Evolutionary conservation across 164 flowering plant genomes (phyloP).

Genomic region (Annona cherimola): DNA sequence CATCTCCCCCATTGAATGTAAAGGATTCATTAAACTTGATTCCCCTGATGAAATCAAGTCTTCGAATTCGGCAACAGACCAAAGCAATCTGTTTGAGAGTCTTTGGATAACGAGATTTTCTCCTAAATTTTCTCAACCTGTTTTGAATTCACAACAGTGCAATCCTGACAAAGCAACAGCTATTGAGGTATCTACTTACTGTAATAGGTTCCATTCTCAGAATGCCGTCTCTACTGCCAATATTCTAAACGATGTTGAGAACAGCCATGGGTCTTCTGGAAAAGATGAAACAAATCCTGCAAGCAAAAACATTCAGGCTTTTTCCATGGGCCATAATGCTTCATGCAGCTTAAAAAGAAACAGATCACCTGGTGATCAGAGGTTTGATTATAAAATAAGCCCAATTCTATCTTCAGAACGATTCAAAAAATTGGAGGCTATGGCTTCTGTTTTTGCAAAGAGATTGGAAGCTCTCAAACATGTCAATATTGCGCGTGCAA

Average conservation of each 20-base stretch:
- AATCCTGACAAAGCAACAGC: conserved; percentile 7
- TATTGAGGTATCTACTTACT: conserved; percentile 16
- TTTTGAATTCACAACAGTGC: conserved; percentile 15
- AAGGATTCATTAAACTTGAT: conserved; percentile 12
- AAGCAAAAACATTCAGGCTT: conserved; percentile 15
- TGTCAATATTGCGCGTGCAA: conserved; percentile 30
- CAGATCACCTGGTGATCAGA: conserved; percentile 19
- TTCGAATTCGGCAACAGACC: conserved; percentile 10
- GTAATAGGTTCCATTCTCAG: conserved; percentile 11
- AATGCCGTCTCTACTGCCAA: conserved; percentile 14
- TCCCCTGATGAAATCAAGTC: conserved; percentile 11
- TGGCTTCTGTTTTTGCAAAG: conserved; percentile 68
- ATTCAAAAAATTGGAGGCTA: conserved; percentile 43
- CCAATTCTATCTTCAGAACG: conserved; percentile 27
- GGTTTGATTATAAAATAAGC: conserved; percentile 17
- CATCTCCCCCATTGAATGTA: conserved; percentile 24
- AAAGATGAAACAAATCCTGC: conserved; percentile 14
- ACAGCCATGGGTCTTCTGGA: conserved; percentile 11
- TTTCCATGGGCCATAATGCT: conserved; percentile 13
- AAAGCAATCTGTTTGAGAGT: conserved; percentile 31
- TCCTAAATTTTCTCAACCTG: conserved; percentile 24
- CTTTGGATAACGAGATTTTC: conserved; percentile 70
- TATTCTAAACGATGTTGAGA: conserved; percentile 18
- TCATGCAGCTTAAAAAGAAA: conserved; percentile 23
- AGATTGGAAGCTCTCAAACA: conserved; percentile 65